phyloP scores from a whole-genome alignment of 768 basidiomycete species.

The Dendrothele bispora region DNA sequence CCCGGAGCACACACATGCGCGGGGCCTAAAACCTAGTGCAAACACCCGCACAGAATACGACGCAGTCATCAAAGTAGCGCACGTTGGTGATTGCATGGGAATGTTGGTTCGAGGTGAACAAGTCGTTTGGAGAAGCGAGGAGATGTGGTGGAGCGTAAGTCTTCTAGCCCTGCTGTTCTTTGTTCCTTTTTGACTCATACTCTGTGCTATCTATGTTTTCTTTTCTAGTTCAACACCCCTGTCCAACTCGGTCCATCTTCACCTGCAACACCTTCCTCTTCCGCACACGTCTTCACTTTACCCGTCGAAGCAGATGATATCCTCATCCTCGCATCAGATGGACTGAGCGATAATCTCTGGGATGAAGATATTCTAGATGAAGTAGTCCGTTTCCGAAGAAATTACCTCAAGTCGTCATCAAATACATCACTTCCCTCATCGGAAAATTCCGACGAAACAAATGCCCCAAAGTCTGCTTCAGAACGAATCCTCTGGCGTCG shows the following conservation, averaged over 20 bases:
- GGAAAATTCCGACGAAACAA: slow-evolving; percentile 1
- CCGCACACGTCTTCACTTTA: slow-evolving; percentile 69
- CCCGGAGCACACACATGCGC: slow-evolving; percentile 4
- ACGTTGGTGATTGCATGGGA: slow-evolving; percentile 86
- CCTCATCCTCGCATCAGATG: slow-evolving; percentile 80
- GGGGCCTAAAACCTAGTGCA: too few relatives aligned
- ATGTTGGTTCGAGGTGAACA: slow-evolving; percentile 79
- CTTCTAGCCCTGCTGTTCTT: slow-evolving; percentile 4
- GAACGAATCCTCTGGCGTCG: slow-evolving; percentile 66
- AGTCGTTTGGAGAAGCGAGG: slow-evolving; percentile 83
- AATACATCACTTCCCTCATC: slow-evolving; percentile 5
- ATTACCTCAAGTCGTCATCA: slow-evolving; percentile 6
- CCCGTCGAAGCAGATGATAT: slow-evolving; percentile 74
- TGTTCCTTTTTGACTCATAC: background rate
- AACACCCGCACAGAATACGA: slow-evolving; percentile 27
- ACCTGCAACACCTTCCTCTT: slow-evolving; percentile 43
- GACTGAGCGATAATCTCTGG: slow-evolving; percentile 86
- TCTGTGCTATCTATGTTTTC: too few relatives aligned
- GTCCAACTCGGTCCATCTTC: slow-evolving; percentile 40
- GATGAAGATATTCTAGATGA: slow-evolving; percentile 87
- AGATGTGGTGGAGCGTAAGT: slow-evolving; percentile 89
- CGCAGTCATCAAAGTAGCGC: slow-evolving; percentile 77
- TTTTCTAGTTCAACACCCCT: slow-evolving; percentile 48
- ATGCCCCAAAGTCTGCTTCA: slow-evolving; percentile 35
- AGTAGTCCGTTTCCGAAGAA: slow-evolving; percentile 54